Evolutionary conservation across 495 filamentous ascomycete species (phyloP).

Genomic region (Aspergillus panamensis): DNA sequence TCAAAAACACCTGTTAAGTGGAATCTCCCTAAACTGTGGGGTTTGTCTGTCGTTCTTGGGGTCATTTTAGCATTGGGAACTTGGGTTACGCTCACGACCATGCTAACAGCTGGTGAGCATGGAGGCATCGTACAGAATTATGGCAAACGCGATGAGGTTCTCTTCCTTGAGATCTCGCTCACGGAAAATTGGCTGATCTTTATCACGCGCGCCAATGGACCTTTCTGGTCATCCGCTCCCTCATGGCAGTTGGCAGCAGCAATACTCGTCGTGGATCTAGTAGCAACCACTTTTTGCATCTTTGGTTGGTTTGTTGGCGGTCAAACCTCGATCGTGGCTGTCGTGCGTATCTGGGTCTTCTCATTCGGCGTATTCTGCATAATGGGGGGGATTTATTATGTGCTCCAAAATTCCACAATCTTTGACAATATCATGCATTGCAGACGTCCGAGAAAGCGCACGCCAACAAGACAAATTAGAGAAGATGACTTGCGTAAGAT

Average conservation of each 20-base stretch:
- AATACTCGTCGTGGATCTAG: slow-evolving; percentile 72
- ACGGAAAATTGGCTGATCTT: slow-evolving; percentile 97
- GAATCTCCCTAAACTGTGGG: slow-evolving; percentile 91
- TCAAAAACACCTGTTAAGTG: slow-evolving; percentile 85
- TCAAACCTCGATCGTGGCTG: slow-evolving; percentile 68
- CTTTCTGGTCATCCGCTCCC: slow-evolving; percentile 80
- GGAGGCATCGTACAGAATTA: slow-evolving; percentile 86
- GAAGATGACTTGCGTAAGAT: slow-evolving; percentile 73
- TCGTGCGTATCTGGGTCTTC: slow-evolving; percentile 86
- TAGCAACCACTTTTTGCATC: slow-evolving; percentile 78
- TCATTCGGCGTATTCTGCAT: slow-evolving; percentile 82
- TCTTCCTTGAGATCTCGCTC: slow-evolving; percentile 88
- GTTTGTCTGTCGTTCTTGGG: slow-evolving; percentile 80
- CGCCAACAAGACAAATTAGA: slow-evolving; percentile 60
- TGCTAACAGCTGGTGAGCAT: slow-evolving; percentile 60
- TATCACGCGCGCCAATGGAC: slow-evolving; percentile 84
- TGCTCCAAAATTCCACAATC: slow-evolving; percentile 67
- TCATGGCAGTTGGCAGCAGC: slow-evolving; percentile 77
- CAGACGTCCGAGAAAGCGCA: slow-evolving; percentile 66
- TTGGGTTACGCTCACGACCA: slow-evolving; percentile 80
- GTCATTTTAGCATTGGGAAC: slow-evolving; percentile 75
- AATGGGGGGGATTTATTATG: slow-evolving; percentile 63
- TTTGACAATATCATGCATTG: slow-evolving; percentile 95
- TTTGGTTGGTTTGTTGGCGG: slow-evolving; percentile 74
- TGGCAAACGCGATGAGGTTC: slow-evolving; percentile 73